Evolutionary conservation across 2,329 filamentous ascomycete species (phyloP).

Genomic region (Aspergillus piperis): DNA sequence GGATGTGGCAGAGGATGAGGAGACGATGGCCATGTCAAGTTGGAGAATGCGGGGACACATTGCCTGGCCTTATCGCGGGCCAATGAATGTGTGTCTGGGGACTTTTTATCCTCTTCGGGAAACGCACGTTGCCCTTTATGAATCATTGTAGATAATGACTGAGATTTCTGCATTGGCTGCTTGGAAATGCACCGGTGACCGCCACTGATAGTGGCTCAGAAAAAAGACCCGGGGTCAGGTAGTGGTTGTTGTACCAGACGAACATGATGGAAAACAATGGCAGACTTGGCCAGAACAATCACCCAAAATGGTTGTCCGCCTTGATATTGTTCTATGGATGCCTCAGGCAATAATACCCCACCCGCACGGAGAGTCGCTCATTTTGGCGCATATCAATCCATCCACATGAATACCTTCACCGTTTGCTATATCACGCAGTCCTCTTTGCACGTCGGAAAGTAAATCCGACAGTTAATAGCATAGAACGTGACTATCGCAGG

Average conservation of each 20-base stretch:
- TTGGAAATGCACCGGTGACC: background rate
- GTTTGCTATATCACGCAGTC: background rate
- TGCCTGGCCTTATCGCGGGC: background rate
- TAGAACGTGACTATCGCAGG: no score
- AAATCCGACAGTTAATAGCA: background rate
- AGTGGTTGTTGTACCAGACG: no score
- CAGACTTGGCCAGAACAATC: constrained; percentile 9
- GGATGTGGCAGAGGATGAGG: background rate
- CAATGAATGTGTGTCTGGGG: constrained; percentile 1
- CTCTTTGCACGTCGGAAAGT: background rate
- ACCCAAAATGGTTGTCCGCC: constrained; percentile 18
- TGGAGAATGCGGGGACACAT: background rate
- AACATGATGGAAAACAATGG: background rate
- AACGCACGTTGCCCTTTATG: constrained; percentile 2
- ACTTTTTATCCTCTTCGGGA: constrained; percentile 14
- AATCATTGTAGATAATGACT: background rate
- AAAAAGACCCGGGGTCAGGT: background rate
- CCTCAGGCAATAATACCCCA: constrained; percentile 33
- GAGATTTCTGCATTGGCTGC: background rate
- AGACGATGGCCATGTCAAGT: background rate
- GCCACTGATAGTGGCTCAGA: background rate
- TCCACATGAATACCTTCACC: background rate
- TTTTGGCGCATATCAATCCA: constrained; percentile 1
- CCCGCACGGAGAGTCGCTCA: constrained; percentile 6
- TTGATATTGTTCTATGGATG: constrained; percentile 26